Base-by-base conservation (phyloP, 495 filamentous ascomycete species). In the Paragyromitra xinjiangensis region DNA sequence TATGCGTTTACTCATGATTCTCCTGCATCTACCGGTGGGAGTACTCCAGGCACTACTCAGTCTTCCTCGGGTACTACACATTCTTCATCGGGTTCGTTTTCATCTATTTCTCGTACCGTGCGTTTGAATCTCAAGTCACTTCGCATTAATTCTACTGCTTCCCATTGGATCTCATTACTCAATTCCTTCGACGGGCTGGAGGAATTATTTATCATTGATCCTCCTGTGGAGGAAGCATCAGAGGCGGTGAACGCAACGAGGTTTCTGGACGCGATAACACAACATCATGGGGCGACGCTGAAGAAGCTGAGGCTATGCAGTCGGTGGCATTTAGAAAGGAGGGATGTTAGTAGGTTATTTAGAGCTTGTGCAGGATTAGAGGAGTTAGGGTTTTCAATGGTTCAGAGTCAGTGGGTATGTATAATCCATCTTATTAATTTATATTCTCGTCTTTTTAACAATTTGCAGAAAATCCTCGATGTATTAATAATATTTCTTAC, bases 371-470 rank as follows among this genome's bases (percentile, higher is more conserved):
- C 75, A 7, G 24, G 34, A 1, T 34, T 79, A 11, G 66, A 78
- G 67, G 77, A 79, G 45, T n/a, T 79, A 12, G 75, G 51, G 1
- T 79, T 79, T 64, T 66, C 65, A 29, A 79, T 79, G 63, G 1
- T 53, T 9, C 75, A 72, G 29, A 78, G 66, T 50, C 66, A 79
- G 42, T 79, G 77, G 76, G 76, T 78, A 78, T 42, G 53, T 44
- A 19, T 61, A 16, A 39, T 16, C 1, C 37, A 6, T 8, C 42
- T 50, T 6, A n/a, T n/a, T 19, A 0, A 5, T 53, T 53, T 19
- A 19, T 19, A 6, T 34, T 19, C 34, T 29, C 22, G 12, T 14
- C 3, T 26, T 67, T 6, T 48, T 16, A 44, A n/a, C 6, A 26
- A 48, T 8, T 22, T 29, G 26, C 22, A 78, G 77, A 65, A 67